Conservation (phyloP, 164 flowering plant species). For the Tetrastigma voinierianum region DNA sequence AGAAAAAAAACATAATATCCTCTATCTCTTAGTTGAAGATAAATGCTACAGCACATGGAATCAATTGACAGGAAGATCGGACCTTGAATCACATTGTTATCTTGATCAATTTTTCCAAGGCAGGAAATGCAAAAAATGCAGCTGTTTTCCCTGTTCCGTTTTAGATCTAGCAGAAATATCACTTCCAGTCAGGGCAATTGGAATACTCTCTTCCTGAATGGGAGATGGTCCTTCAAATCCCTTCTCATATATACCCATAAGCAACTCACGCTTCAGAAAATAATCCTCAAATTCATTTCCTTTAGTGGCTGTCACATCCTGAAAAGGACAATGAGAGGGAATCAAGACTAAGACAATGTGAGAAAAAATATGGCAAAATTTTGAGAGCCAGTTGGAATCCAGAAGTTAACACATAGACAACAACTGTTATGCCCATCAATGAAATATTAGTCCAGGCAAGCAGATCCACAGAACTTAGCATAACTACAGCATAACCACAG, state of each 20-base stretch:
- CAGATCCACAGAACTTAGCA: too few species aligned
- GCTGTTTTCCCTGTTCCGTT: conserved; percentile 99
- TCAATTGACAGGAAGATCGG: too few species aligned
- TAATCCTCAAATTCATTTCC: conserved; percentile 99
- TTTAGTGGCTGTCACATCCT: conserved; percentile 99
- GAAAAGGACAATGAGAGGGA: conserved; percentile 12
- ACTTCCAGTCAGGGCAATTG: too few species aligned
- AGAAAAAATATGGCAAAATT: not conserved
- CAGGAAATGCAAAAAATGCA: conserved; percentile 98
- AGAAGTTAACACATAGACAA: not conserved
- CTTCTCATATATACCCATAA: too few species aligned
- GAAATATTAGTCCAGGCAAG: not conserved
- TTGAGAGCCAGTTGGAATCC: not conserved
- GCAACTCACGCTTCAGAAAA: conserved; percentile 90
- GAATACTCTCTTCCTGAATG: too few species aligned
- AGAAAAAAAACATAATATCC: too few species aligned
- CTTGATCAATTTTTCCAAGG: conserved; percentile 95
- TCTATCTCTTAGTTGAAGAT: not conserved
- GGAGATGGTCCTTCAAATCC: too few species aligned
- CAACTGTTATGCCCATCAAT: not conserved
- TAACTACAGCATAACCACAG: too few species aligned
- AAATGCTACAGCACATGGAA: conserved; percentile 1
- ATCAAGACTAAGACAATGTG: not conserved
- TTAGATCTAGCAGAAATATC: too few species aligned
- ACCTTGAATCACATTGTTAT: conserved; percentile 98